Evolutionary conservation across 2,329 filamentous ascomycete species (phyloP), one percentile per base, ranked within the genome.

Genomic region (Pleomassaria siparia): DNA sequence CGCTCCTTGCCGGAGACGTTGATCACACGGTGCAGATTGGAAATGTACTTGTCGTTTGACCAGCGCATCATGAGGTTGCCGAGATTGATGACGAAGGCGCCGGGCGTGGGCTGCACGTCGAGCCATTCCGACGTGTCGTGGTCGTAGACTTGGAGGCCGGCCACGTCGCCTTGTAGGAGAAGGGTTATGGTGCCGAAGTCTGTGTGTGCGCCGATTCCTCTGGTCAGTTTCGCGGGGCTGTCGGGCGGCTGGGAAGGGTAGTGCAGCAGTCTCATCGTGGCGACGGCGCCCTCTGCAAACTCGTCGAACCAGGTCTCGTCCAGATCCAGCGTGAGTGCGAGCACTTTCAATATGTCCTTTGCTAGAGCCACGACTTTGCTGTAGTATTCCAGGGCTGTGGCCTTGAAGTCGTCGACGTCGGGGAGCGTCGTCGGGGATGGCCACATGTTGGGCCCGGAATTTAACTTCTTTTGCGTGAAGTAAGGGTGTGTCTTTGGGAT

Each of bases 51-150:
- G 46, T 74, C 71, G 45, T 74, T 74, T 2, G 66, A 62, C 73
- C 71, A 73, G 18, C 68, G 63, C 70, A 71, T 71, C 58, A 75
- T 73, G 18, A 74, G 53, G 40, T 76, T 68, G 0, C 89, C 89
- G 54, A 94, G 88, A n/a, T 89, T 89, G 1, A 95, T 88, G 3
- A 95, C 89, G 10, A 94, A 79, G 35, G 89, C 92, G 2, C 86
- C 86, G 12, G 79, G 75, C n/a, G 89, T 77, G 0, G 89, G 89
- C 51, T 85, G 81, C 59, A 86, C 89, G 68, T 91, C 88, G 59
- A 94, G 84, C 89, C 89, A 95, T 49, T 81, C 72, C 15, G 89
- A 88, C 13, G 72, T 70, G 44, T 84, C 77, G 42, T 62, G 51
- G 70, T 94, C 92, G 70, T 91, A 89, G 22, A 89, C 89, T 73